A percentile compares a stretch with the other conserved stretches of the same genome.
These are phyloP conservation scores for Yamadazyma triangularis DNA, from an alignment of 1,139 yeast genomes.

Conservation along the genomic window DNA sequence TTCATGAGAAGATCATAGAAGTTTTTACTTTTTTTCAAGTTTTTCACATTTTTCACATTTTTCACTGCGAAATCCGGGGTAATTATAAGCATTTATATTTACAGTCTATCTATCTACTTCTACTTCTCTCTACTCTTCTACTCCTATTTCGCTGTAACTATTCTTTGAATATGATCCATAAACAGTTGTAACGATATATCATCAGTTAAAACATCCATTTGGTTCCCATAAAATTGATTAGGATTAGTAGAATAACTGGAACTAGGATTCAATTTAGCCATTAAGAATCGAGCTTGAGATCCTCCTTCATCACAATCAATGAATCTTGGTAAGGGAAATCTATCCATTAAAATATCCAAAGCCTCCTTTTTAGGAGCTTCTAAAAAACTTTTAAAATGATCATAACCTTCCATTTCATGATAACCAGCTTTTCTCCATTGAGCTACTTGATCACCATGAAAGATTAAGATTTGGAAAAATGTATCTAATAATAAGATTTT, in stretches of 20 bases:
- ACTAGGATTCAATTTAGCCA: conserved; percentile 73
- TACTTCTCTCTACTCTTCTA: conserved; percentile 13
- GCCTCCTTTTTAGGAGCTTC: conserved; percentile 69
- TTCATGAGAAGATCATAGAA: no score
- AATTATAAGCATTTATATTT: no score
- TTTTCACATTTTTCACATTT: no score
- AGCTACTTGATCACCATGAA: conserved; percentile 65
- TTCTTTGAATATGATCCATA: conserved; percentile 52
- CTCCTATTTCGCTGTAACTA: conserved; percentile 19
- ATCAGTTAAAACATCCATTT: conserved; percentile 54
- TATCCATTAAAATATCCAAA: conserved; percentile 57
- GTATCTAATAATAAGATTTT: conserved; percentile 66
- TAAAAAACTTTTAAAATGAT: conserved; percentile 54
- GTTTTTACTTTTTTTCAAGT: no score
- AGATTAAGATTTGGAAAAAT: conserved; percentile 67
- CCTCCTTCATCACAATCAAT: conserved; percentile 76
- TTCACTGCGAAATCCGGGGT: background rate
- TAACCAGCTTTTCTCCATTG: conserved; percentile 68
- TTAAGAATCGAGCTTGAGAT: conserved; percentile 71
- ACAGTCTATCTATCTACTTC: background rate
- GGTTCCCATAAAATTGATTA: conserved; percentile 27
- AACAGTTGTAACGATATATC: conserved; percentile 66
- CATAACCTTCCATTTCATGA: conserved; percentile 63
- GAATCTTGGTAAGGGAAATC: conserved; percentile 71
- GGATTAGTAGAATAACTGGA: conserved; percentile 50